Base-by-base conservation (phyloP, 2,329 filamentous ascomycete genomes). In the Pseudopithomyces chartarum region DNA sequence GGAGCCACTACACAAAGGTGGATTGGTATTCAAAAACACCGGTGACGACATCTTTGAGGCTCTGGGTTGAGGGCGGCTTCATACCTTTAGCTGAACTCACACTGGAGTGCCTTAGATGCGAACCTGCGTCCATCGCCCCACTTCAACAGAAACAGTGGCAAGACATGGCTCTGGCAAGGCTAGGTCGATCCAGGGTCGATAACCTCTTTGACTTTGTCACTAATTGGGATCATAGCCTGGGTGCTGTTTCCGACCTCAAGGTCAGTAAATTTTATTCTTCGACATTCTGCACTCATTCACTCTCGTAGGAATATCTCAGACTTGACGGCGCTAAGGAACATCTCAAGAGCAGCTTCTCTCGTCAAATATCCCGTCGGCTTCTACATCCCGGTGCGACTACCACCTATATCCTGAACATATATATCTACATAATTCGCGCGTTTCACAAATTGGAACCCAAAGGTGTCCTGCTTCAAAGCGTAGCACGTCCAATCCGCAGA, bases 131-230 rank as follows among this genome's bases (percentile, higher is more conserved):
- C 29, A 61, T 74, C 34, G 53, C 68, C 34, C 57, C 67, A 10
- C 62, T 64, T 13, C 71, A 91, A 57, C 80, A 90, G 40, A 83
- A 87, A 61, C 85, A 85, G 59, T 92, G 89, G 84, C 88, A 89
- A 68, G 85, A 89, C 39, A 87, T 89, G 65, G 88, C 88, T 15
- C 74, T 91, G 43, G 85, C 84, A 2, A 84, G 88, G 43, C 81
- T 94, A 15, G 90, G 90, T 2, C 82, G 85, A 17, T 79, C 90
- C 46, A 84, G 91, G 42, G 90, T 89, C 44, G 81, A 84, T 7
- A 87, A 92, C 67, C 79, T 95, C 10, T 94, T 92, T 66, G 89
- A 93, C 67, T 92, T 94, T 68, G 87, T 92, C 44, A 82, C 90
- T 55, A 81, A 84, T 55, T 95, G 90, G 90, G 89, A 90, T 3